Evolutionary conservation across 2,329 filamentous ascomycete species (phyloP), one percentile per base, ranked within the genome.

Genomic region (Exserohilum rostratum): DNA sequence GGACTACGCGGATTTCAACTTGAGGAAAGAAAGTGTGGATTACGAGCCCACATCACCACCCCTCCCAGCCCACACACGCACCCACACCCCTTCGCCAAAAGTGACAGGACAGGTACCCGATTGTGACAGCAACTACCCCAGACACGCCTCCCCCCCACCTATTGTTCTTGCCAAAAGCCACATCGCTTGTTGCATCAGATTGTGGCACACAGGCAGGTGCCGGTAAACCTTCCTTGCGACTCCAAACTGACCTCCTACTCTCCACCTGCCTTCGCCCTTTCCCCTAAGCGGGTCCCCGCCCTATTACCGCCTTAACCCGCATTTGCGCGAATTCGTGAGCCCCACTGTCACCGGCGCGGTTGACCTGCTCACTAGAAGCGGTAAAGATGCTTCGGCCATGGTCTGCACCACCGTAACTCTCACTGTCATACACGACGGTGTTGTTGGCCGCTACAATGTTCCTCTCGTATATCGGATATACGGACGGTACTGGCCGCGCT

Each of bases 391-490:
- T 57, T 40, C 58, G 55, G 6, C 31, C 58, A 25, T 48, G 53
- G 30, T 49, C 33, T 40, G 59, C 50, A 34, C 50, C 51, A 10
- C 57, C 64, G 34, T 68, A 57, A 39, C 65, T 76, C 68, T 82
- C 78, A 11, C 76, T 61, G 70, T 87, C 84, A 18, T 70, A 68
- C 4, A 81, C 68, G 15, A 87, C 68, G 0, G 79, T 83, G 43
- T 80, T 78, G 67, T 88, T 87, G 2, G 78, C 73, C 3, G 84
- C 83, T 25, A 74, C 70, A 22, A 89, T 82, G 44, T 83, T 78
- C 17, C 87, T 79, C 52, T 72, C 76, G 70, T 89, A 91, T 38
- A 89, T 75, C 12, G 60, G 34, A n/a, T 39, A 39, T 40, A 31
- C 30, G 50, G 20, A 37, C 42, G 25, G 9, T 29, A 25, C 39